Evolutionary conservation across 306 rosid species (phyloP), one percentile per base, ranked within the genome.

Genomic region (Begonia loranthoides): DNA sequence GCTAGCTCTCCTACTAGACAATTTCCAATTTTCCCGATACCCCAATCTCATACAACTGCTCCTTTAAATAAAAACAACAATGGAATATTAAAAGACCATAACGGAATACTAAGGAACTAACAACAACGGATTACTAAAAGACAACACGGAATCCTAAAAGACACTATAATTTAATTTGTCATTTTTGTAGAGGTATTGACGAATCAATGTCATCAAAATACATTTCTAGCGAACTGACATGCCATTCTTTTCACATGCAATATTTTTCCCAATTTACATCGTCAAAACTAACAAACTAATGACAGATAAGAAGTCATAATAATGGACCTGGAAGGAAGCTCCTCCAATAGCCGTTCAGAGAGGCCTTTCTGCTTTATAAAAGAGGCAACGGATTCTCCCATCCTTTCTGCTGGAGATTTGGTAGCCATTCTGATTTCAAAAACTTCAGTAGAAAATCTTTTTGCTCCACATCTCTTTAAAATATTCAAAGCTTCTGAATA

Each of bases 271-370:
- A 63, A 49, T 49, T 50, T 38, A 10, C 12, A 55, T 40, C 36
- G 55, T 51, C 47, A 55, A 52, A 67, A 49, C 55, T 13, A 5
- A 41, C 52, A 52, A 50, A 58, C 44, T 63, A 49, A 13, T 54
- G 16, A 17, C 54, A 59, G 45, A 41, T 59, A 56, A 51, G 60
- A 54, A 49, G 60, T 51, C 41, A 46, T 9, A 55, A 21, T 64
- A 44, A 63, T 60, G 61, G 61, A 90, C 92, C 97, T 85, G 61
- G 87, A 44, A 51, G 97, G 95, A 21, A 90, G 67, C 70, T 90
- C 97, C 83, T 78, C 88, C 34, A 80, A 73, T 43, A 90, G 83
- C 64, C 3, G 33, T 47, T 45, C 49, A 17, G 95, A 72, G 46
- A 82, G 72, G 63, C 78, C 82, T 19, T 75, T 67, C 54, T 72